phyloP scores from a whole-genome alignment of 139 green algal species.

The Chlorella sp. region DNA sequence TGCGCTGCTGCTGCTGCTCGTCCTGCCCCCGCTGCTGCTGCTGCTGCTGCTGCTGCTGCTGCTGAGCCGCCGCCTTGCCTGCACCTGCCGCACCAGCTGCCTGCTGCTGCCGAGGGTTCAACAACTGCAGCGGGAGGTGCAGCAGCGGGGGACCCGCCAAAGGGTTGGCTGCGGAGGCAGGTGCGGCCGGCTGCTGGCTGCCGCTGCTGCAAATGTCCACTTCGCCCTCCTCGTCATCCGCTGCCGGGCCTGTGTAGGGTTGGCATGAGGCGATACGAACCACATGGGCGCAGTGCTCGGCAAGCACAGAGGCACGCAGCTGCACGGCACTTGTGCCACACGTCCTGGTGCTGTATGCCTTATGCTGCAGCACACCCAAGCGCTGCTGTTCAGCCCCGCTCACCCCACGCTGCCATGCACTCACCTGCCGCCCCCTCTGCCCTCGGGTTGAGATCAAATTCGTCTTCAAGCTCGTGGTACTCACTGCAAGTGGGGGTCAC shows the following conservation, averaged over 20 bases:
- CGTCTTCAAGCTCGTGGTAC: conserved; percentile 93
- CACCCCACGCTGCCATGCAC: too few species aligned
- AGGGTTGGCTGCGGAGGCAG: not conserved
- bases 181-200: too few species aligned
- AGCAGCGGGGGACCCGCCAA: conserved; percentile 20
- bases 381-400: too few species aligned
- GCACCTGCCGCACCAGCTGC: not conserved
- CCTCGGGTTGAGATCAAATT: conserved; percentile 87
- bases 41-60: not conserved
- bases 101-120: not conserved
- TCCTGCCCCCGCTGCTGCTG: not conserved
- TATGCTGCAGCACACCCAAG: too few species aligned
- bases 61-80: not conserved
- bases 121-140: conserved; percentile 11
- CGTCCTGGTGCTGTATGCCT: too few species aligned
- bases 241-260: not conserved
- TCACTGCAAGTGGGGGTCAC: conserved; percentile 52
- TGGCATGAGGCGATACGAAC: too few species aligned
- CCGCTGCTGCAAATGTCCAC: conserved; percentile 33
- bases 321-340: too few species aligned
- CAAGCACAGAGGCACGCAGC: too few species aligned
- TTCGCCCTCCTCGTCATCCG: conserved; percentile 13
- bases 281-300: too few species aligned
- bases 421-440: conserved; percentile 7
- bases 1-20: not conserved